These are phyloP conservation scores for Rhodofomes roseus DNA, from an alignment of 1,284 basidiomycete species.

Conservation along the genomic window DNA sequence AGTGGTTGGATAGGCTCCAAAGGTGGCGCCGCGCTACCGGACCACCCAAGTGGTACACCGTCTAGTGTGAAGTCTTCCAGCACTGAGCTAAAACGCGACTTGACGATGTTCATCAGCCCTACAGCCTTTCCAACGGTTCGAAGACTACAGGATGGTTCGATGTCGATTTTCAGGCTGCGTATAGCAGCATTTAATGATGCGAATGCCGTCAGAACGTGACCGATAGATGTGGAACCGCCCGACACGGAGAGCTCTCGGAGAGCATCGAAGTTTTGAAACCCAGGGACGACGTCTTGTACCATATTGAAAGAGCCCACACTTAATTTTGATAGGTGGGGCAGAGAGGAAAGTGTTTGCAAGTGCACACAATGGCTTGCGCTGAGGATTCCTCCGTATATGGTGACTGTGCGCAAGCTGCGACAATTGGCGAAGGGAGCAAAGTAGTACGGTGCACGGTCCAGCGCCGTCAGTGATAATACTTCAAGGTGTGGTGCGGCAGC, in stretches of 20 bases:
- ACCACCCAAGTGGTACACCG: too few species aligned
- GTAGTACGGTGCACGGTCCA: neutral
- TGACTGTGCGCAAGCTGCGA: neutral
- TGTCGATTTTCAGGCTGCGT: neutral
- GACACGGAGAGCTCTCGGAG: neutral
- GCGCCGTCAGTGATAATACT: neutral
- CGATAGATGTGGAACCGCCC: neutral
- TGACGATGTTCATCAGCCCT: neutral
- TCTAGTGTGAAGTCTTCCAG: too few species aligned
- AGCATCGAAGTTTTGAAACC: neutral
- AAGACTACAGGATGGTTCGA: neutral
- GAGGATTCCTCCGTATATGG: neutral
- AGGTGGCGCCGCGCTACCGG: too few species aligned
- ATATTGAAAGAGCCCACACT: neutral
- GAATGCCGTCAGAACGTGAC: neutral
- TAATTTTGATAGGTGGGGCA: neutral
- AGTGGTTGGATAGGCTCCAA: too few species aligned
- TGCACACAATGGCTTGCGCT: neutral
- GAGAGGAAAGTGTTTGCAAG: neutral
- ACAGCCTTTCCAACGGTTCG: neutral
- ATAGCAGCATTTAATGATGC: neutral
- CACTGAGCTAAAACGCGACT: too few species aligned
- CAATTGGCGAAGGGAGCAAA: neutral
- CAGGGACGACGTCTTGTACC: neutral
- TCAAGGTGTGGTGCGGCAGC: neutral